Base-by-base conservation (phyloP, 2,329 filamentous ascomycete species). In the Alternaria tenuissima region DNA sequence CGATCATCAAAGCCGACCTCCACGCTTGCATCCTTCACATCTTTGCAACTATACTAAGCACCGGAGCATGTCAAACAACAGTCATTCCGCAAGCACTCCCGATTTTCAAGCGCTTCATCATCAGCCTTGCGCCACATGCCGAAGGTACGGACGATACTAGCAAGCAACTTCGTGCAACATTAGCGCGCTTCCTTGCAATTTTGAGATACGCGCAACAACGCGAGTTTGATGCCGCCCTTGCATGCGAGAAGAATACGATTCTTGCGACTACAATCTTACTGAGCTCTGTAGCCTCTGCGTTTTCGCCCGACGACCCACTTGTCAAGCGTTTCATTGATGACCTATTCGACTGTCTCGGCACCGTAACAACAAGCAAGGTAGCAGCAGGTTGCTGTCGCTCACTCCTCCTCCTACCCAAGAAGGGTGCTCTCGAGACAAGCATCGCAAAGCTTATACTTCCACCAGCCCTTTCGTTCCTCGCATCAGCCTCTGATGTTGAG, bases 21-120 rank as follows among this genome's bases (percentile, higher is more conserved):
- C 93, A 98, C 74, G 94, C 95, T 39, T 98, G 94, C 73, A 97
- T 98, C 67, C 87, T 99, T 51, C 94, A 99, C 81, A 97, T 98
- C 56, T 97, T 98, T 75, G 91, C 92, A 55, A 97, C 93, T 0
- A 95, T 97, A 58, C 86, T 99, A 12, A 91, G 92, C 14, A 97
- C 93, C 0, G 90, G 92, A 0, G 85, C 88, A 11, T 98, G 94
- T 73, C 96, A 99, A 79, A 88, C 92, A 26, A 86, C 92, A 38
- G 92, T 98, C 32, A 90, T 98, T 1, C 94, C 95, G 0, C 92
- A 96, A 78, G 90, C 93, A 3, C 85, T 99, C 16, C 92, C 95
- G 0, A 96, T 94, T 41, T 89, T 99, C 76, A 94, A 96, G 78
- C 89, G 94, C 30, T 99, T 99, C 77, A 86, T 98, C 62, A 87